Percentiles rank a stretch among this genome's conserved stretches.
These are phyloP conservation scores for Acacia confusa DNA, from an alignment of 306 rosid genomes.

Conservation along the genomic window DNA sequence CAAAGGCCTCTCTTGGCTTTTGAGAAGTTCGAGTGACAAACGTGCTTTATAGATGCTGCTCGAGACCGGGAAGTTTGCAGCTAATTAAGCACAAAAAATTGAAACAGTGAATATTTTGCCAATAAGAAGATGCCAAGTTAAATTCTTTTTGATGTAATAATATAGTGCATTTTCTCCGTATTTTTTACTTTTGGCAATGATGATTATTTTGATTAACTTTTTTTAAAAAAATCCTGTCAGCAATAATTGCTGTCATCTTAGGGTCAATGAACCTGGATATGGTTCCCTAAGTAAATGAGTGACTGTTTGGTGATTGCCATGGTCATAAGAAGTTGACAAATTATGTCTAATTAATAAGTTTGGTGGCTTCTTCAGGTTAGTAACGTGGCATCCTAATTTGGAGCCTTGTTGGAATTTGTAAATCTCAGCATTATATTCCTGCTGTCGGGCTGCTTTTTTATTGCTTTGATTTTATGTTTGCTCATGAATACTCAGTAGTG, in stretches of 20 bases:
- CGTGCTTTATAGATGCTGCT: background rate
- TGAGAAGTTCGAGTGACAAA: constrained; percentile 10
- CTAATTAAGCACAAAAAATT: background rate
- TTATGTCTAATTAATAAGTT: too few relatives aligned
- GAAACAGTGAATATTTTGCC: background rate
- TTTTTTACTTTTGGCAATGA: background rate
- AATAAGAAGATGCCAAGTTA: background rate
- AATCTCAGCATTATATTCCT: background rate
- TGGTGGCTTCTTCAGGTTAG: too few relatives aligned
- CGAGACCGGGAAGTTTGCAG: background rate
- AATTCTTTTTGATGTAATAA: background rate
- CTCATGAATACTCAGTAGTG: background rate
- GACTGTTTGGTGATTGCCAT: too few relatives aligned
- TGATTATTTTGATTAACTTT: background rate
- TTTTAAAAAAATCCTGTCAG: too few relatives aligned
- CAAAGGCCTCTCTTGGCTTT: constrained; percentile 1
- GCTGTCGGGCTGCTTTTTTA: background rate
- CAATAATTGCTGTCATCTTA: too few relatives aligned
- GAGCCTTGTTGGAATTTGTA: too few relatives aligned
- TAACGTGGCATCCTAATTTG: too few relatives aligned
- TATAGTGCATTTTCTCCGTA: background rate
- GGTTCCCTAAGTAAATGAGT: too few relatives aligned
- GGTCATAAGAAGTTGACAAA: too few relatives aligned
- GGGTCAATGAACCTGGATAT: too few relatives aligned
- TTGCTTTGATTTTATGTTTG: constrained; percentile 6